Evolutionary conservation across 176 grass and related monocot species (phyloP), one percentile per base, ranked within the genome.

Genomic region (Bolboschoenus planiculmis): DNA sequence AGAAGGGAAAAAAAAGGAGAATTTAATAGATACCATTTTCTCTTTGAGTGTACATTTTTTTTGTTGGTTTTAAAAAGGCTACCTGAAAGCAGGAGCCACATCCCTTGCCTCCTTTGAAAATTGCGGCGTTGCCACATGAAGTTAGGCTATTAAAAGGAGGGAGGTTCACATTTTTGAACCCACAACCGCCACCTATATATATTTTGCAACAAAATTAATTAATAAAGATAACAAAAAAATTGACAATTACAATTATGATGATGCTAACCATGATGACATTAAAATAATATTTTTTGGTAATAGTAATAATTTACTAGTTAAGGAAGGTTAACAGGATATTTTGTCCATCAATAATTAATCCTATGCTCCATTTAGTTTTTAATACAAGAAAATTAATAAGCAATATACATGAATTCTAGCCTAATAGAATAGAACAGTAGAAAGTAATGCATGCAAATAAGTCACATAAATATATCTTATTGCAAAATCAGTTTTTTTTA

Each of bases 31-130:
- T n/a, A n/a, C n/a, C n/a, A n/a, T n/a, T n/a, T n/a, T n/a, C n/a
- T n/a, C n/a, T n/a, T n/a, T n/a, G n/a, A n/a, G n/a, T n/a, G n/a
- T n/a, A n/a, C n/a, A n/a, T n/a, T n/a, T n/a, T 46, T 75, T 75
- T 29, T 47, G 70, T 47, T 75, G 10, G 4, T 78, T 50, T 26
- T 60, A 7, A 16, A 53, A 61, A 6, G 23, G 7, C 14, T 54
- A 97, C 93, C 89, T 93, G 90, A 81, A 91, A 91, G 88, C 94
- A 93, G 73, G 94, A 86, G 11, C 91, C 94, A 55, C 94, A 93
- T 4, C 94, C 94, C 68, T 97, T 88, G 85, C 94, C 91, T 78
- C 79, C 87, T 84, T 88, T 91, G 87, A 97, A 97, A 11, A 90
- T 50, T 16, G 87, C 86, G 87, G 89, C 84, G 81, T 91, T 97